A percentile compares a stretch with the other conserved stretches of the same genome.
These are phyloP conservation scores for Gaeumannomyces sp. DNA, from an alignment of 2,329 filamentous ascomycete genomes.

Conservation along the genomic window DNA sequence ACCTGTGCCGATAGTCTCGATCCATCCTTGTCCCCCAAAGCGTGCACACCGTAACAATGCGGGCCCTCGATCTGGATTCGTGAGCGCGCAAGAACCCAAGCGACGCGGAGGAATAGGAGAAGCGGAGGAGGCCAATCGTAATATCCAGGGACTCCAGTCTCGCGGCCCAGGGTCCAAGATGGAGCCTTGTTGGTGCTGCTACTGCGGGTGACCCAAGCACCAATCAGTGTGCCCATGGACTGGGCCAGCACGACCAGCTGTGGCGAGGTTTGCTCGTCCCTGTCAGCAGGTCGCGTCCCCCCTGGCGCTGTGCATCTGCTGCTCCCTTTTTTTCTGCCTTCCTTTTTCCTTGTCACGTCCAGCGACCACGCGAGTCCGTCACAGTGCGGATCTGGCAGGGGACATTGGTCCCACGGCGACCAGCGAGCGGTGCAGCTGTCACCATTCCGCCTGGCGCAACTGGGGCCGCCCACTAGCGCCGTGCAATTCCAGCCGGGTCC, in stretches of 20 bases:
- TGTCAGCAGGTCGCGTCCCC: not conserved
- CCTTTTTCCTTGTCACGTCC: not conserved
- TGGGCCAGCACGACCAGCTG: not conserved
- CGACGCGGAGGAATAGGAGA: constrained; percentile 1
- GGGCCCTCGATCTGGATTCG: not conserved
- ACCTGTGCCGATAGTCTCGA: not conserved
- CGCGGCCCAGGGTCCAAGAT: not conserved
- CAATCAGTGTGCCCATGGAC: not conserved
- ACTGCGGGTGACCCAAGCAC: not conserved
- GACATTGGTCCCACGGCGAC: not conserved
- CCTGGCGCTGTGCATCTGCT: not conserved
- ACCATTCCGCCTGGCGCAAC: not conserved
- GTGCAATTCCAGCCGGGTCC: not conserved
- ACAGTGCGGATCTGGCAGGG: not conserved
- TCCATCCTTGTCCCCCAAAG: not conserved
- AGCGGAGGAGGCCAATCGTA: not conserved
- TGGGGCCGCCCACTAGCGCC: not conserved
- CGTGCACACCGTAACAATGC: not conserved
- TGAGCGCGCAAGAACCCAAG: not conserved
- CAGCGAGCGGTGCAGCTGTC: not conserved
- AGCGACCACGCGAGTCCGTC: no score
- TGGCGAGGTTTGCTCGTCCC: not conserved
- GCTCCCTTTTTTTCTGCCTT: not conserved
- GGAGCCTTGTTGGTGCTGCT: not conserved
- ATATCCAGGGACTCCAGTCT: not conserved